Evolutionary conservation across 208 protist genomes (phyloP).

Genomic region (Crithidia mellificae): DNA sequence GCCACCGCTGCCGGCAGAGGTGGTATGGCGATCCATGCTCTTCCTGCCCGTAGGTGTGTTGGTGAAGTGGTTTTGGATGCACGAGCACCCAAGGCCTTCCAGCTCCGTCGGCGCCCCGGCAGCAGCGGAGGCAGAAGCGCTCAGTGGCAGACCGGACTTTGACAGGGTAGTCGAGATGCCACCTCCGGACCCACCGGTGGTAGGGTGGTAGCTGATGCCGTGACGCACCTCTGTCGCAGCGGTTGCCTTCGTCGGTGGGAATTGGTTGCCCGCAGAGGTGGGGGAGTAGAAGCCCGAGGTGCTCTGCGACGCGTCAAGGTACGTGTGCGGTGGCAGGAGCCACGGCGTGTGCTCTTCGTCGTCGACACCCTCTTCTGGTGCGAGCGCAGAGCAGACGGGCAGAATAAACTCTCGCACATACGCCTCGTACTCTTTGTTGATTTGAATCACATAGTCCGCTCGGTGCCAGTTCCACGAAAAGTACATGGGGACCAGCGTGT

Average conservation of each 20-base stretch:
- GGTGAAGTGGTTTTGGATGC: constrained; percentile 5
- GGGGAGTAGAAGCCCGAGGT: constrained; percentile 18
- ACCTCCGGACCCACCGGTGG: background rate
- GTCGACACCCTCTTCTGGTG: constrained; percentile 60
- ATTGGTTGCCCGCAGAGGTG: constrained; percentile 1
- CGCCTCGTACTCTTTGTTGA: constrained; percentile 82
- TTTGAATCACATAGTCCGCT: constrained; percentile 80
- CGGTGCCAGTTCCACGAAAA: constrained; percentile 90
- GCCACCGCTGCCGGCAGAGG: too few relatives aligned
- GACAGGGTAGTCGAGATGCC: background rate
- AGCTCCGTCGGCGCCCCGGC: constrained; percentile 5
- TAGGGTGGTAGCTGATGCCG: background rate
- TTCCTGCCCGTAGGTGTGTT: background rate
- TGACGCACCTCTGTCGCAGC: background rate
- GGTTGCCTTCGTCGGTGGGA: background rate
- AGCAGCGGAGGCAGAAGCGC: background rate
- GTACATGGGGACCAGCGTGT: constrained; percentile 81
- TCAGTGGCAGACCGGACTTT: too few relatives aligned
- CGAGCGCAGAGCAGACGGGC: constrained; percentile 60
- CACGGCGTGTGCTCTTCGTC: constrained; percentile 49
- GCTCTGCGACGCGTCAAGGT: constrained; percentile 27
- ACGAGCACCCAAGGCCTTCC: background rate
- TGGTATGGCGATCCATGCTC: constrained; percentile 4
- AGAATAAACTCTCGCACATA: constrained; percentile 74
- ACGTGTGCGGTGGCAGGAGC: constrained; percentile 36